Evolutionary conservation across 768 basidiomycete genomes (phyloP).

Genomic region (Trametes coccinea): DNA sequence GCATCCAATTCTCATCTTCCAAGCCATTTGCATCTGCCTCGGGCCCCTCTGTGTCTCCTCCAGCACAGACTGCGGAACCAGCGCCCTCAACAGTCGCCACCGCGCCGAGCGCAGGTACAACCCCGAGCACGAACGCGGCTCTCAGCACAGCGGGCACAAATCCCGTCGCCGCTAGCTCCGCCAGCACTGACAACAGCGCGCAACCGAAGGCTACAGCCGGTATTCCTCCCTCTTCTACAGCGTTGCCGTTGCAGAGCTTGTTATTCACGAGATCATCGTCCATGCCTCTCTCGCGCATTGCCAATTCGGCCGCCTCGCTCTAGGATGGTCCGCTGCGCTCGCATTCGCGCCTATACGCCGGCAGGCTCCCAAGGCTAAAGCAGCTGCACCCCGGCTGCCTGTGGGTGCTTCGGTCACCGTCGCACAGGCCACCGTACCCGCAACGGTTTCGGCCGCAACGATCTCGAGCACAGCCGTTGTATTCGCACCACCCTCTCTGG

Average conservation of each 20-base stretch:
- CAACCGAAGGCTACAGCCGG: conserved; percentile 54
- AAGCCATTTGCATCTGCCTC: conserved; percentile 49
- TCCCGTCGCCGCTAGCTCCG: background rate
- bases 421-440: conserved; percentile 22
- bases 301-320: conserved; percentile 26
- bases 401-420: conserved; percentile 58
- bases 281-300: conserved; percentile 27
- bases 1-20: conserved; percentile 79
- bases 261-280: conserved; percentile 47
- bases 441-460: conserved; percentile 26
- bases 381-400: conserved; percentile 51
- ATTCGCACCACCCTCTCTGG: conserved; percentile 66
- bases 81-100: conserved; percentile 25
- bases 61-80: conserved; percentile 28
- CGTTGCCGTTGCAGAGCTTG: conserved; percentile 48
- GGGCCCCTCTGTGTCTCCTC: conserved; percentile 22
- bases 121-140: conserved; percentile 16
- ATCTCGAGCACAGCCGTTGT: conserved; percentile 64
- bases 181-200: conserved; percentile 33
- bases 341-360: conserved; percentile 85
- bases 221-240: conserved; percentile 50
- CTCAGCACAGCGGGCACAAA: conserved; percentile 14
- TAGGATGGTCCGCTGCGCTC: conserved; percentile 89
- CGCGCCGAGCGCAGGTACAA: conserved; percentile 30
- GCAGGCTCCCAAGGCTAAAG: conserved; percentile 58